Percentiles rank a stretch among this genome's conserved stretches.
phyloP scores from a whole-genome alignment of 2,329 filamentous ascomycete species.

The Celoporthe dispersa region DNA sequence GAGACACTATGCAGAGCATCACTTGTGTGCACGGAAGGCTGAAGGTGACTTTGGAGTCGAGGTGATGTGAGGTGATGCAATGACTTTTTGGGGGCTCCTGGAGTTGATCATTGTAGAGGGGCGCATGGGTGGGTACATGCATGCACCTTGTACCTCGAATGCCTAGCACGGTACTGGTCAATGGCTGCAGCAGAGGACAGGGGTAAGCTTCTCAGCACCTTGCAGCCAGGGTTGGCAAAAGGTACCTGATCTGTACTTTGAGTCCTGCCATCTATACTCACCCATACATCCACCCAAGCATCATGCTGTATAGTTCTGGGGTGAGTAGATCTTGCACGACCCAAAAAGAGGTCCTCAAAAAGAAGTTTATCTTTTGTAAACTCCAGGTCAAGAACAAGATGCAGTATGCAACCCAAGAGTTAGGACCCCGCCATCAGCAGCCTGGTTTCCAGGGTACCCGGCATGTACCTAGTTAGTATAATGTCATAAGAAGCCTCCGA shows the following conservation, averaged over 20 bases:
- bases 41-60: not conserved
- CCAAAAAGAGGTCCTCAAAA: no score
- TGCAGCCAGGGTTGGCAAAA: not conserved
- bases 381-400: not conserved
- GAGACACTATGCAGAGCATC: not conserved
- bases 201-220: not conserved
- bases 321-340: no score
- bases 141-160: not conserved
- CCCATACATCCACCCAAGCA: not conserved
- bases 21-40: not conserved
- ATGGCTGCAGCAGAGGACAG: not conserved
- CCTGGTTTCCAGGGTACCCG: not conserved
- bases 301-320: not conserved
- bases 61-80: constrained; percentile 15
- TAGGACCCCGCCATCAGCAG: not conserved
- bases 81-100: not conserved
- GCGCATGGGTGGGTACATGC: not conserved
- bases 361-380: no score
- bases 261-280: not conserved
- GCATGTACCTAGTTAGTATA: not conserved
- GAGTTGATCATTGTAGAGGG: not conserved
- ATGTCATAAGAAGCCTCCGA: not conserved
- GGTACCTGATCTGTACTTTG: not conserved
- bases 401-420: not conserved
- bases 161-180: not conserved